Base-by-base conservation (phyloP, 2,329 filamentous ascomycete genomes). In the Pseudogymnoascus sp. region DNA sequence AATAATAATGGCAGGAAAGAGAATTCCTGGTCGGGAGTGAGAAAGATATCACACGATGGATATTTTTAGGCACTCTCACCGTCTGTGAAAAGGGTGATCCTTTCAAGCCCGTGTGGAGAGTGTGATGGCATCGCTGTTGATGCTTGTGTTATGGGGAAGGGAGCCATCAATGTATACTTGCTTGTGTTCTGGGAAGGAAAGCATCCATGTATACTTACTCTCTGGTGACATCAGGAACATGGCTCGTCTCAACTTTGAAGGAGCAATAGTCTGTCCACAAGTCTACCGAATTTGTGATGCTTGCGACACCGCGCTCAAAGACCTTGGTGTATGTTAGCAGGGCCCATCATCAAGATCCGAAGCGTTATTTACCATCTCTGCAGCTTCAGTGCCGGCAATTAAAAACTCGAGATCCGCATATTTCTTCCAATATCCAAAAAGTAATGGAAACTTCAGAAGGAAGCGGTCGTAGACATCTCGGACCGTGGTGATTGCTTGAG, bases 341-440 rank as follows among this genome's bases (percentile, higher is more conserved):
- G 57, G 38, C 38, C 33, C 26, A 15, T 18, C 39, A 6, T 60
- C 59, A 59, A 59, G 15, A 61, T 57, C 41, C 7, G 33, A 23
- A 48, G 15, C 52, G 59, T 60, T 38, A 45, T 81, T 69, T 73
- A 96, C 91, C 88, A 96, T 95, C 74, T 97, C 94, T 59, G 94
- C 94, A 41, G 92, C 92, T 77, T 99, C 94, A 4, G 94, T 95
- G 15, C 94, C 94, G 3, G 91, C 91, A 65, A 99, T 96, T 57
- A 91, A 91, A 76, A 99, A 99, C 71, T 99, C 94, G 64, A 95
- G 81, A 69, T 97, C 92, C 70, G 94, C 94, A 80, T 97, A 99
- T 73, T 96, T 97, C 78, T 97, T 97, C 94, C 94, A 99, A 77
- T 97, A 99, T 58, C 92, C 94, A 69, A 97, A 99, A 37, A 97